A percentile compares a stretch with the other conserved stretches of the same genome.
Conservation (phyloP, 202 grass and related monocot genomes). For the Tripidium arundinaceum region DNA sequence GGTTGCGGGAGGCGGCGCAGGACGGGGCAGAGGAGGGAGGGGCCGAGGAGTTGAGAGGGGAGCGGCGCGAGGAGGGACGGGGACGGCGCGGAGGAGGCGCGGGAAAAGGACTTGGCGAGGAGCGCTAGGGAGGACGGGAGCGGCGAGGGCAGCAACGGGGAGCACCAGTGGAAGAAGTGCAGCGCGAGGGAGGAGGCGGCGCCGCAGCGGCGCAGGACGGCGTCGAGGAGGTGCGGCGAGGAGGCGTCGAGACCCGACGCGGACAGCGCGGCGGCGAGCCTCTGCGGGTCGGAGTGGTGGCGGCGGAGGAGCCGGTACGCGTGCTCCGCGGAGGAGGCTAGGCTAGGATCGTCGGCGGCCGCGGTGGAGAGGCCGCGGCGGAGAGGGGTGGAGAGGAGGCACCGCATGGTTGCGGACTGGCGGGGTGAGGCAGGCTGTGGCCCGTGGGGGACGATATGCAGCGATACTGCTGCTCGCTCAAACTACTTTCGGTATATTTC, state of each 20-base stretch:
- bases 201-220: constrained; percentile 66
- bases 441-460: background rate
- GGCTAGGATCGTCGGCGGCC: constrained; percentile 18
- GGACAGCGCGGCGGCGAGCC: constrained; percentile 47
- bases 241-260: constrained; percentile 51
- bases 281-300: constrained; percentile 49
- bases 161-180: constrained; percentile 70
- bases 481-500: no score
- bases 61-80: constrained; percentile 70
- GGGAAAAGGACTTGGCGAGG: constrained; percentile 68
- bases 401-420: background rate
- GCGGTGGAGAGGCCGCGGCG: constrained; percentile 26
- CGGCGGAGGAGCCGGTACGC: constrained; percentile 65
- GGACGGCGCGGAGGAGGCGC: constrained; percentile 51
- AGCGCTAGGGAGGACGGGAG: constrained; percentile 52
- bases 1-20: constrained; percentile 66
- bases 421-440: background rate
- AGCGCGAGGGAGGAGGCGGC: constrained; percentile 53
- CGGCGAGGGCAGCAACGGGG: constrained; percentile 47
- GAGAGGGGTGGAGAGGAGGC: constrained; percentile 15
- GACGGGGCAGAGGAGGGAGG: constrained; percentile 61
- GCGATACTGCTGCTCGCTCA: no score
- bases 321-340: constrained; percentile 45
- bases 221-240: constrained; percentile 60
- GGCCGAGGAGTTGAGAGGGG: constrained; percentile 57